Base-by-base conservation (phyloP, 2,329 filamentous ascomycete genomes). In the Trichoderma polysporum region DNA sequence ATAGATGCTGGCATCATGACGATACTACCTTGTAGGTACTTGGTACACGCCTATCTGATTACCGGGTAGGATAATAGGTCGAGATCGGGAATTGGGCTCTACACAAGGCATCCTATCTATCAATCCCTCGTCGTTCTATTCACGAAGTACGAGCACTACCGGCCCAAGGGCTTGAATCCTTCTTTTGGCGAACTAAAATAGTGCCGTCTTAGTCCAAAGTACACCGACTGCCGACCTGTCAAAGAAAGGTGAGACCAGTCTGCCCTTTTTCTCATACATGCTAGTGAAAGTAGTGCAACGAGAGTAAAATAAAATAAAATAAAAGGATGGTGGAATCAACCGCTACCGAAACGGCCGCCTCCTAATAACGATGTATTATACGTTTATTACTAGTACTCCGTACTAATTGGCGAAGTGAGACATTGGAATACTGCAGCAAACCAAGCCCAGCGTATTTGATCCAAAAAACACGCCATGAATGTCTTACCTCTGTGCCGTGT, bases 151-250 rank as follows among this genome's bases (percentile, higher is more conserved):
- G 5, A 49, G 45, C 45, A 49, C 5, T 50, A 50, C 47, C 25
- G 37, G 37, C 17, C 19, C 33, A 10, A 52, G 59, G 17, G 19
- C 33, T 29, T 39, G 33, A 62, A 62, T 62, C 45, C 47, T 31
- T 45, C n/a, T 19, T 45, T 53, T 52, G 47, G 33, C 59, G 35
- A 29, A 27, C 31, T 52, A 61, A 29, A 39, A 12, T 61, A 63
- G 49, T 53, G 35, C 25, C 33, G 47, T 9, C 22, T 27, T 29
- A 63, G 45, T 22, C 29, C 37, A 37, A 35, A 49, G 39, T 22
- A 47, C 50, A 64, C 50, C 60, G 50, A 56, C 35, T 47, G 60
- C 60, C 49, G 60, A 64, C 47, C 50, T 64, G 50, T 64, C 60
- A 64, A 64, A 54, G 50, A 29, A 31, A 35, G 19, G 31, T 33